Conservation (phyloP, 2,329 filamentous ascomycete species). For the Pestalotiopsis sp. region DNA sequence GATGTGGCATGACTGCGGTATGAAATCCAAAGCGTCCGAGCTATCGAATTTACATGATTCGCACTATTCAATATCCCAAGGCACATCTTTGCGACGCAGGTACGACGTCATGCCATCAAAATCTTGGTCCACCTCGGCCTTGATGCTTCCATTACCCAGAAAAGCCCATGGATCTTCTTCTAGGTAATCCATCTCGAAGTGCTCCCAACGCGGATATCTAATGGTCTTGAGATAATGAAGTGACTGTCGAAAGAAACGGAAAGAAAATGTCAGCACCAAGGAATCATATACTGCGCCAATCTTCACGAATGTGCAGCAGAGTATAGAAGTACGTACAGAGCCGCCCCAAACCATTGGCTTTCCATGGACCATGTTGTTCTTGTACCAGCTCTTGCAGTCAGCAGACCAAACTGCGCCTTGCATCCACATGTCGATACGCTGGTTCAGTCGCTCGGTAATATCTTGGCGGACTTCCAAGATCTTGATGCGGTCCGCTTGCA, state of each 20-base stretch:
- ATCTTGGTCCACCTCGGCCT: constrained; percentile 2
- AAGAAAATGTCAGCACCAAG: no score
- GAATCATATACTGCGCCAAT: no score
- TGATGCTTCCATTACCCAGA: constrained; percentile 12
- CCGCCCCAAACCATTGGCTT: constrained; percentile 29
- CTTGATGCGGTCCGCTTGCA: constrained; percentile 26
- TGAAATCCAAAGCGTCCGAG: no score
- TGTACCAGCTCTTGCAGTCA: constrained; percentile 29
- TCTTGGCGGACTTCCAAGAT: constrained; percentile 23
- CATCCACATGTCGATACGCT: constrained; percentile 23
- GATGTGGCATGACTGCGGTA: no score
- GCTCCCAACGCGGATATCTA: no score
- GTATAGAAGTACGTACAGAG: constrained; percentile 7
- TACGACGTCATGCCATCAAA: constrained; percentile 8
- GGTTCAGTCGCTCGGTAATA: constrained; percentile 12
- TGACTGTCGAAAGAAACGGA: no score
- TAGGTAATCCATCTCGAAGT: no score
- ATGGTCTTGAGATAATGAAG: no score
- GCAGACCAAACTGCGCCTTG: constrained; percentile 24
- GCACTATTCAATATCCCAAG: constrained; percentile 8
- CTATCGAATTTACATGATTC: no score
- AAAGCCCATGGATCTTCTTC: constrained; percentile 11
- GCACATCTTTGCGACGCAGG: background rate
- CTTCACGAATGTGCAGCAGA: no score
- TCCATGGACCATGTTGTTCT: constrained; percentile 26